A percentile compares a stretch with the other conserved stretches of the same genome.
These are phyloP conservation scores for Hypoxylon sp. DNA, from an alignment of 2,329 filamentous ascomycete species.

Conservation along the genomic window DNA sequence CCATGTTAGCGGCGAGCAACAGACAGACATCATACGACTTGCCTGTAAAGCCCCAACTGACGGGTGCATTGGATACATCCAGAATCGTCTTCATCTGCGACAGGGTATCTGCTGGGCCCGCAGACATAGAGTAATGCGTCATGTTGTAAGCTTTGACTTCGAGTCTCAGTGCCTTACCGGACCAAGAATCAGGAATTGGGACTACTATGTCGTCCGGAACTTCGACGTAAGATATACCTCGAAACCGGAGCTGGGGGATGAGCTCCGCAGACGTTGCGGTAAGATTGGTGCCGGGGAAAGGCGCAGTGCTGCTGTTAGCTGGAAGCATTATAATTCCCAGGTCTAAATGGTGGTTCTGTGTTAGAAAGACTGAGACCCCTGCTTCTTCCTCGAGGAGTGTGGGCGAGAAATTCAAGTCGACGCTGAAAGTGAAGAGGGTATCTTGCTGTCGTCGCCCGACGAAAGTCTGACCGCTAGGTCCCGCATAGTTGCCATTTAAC, in stretches of 20 bases:
- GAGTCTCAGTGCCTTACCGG: slow-evolving; percentile 51
- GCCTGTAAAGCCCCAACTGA: slow-evolving; percentile 58
- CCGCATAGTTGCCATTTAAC: slow-evolving; percentile 61
- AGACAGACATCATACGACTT: slow-evolving; percentile 24
- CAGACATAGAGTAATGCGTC: slow-evolving; percentile 59
- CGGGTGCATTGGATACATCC: slow-evolving; percentile 51
- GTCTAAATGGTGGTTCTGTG: slow-evolving; percentile 65
- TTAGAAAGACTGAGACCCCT: slow-evolving; percentile 65
- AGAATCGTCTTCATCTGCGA: slow-evolving; percentile 51
- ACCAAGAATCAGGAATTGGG: slow-evolving; percentile 56
- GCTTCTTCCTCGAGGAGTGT: slow-evolving; percentile 59
- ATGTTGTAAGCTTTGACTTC: slow-evolving; percentile 58
- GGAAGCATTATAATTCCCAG: slow-evolving; percentile 57
- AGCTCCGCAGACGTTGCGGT: slow-evolving; percentile 35
- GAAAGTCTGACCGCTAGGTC: slow-evolving; percentile 63
- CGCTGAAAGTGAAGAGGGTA: slow-evolving; percentile 63
- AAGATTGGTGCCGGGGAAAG: slow-evolving; percentile 37
- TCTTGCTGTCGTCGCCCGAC: slow-evolving; percentile 67
- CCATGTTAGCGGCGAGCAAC: slow-evolving; percentile 17
- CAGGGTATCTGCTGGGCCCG: slow-evolving; percentile 50
- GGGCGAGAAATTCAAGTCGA: slow-evolving; percentile 59
- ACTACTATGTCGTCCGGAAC: slow-evolving; percentile 54
- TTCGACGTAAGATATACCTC: slow-evolving; percentile 56
- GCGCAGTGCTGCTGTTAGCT: slow-evolving; percentile 42
- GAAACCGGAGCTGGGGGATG: slow-evolving; percentile 59